Base-by-base conservation (phyloP, 2,329 filamentous ascomycete species). In the Gaeumannomyces sp. region DNA sequence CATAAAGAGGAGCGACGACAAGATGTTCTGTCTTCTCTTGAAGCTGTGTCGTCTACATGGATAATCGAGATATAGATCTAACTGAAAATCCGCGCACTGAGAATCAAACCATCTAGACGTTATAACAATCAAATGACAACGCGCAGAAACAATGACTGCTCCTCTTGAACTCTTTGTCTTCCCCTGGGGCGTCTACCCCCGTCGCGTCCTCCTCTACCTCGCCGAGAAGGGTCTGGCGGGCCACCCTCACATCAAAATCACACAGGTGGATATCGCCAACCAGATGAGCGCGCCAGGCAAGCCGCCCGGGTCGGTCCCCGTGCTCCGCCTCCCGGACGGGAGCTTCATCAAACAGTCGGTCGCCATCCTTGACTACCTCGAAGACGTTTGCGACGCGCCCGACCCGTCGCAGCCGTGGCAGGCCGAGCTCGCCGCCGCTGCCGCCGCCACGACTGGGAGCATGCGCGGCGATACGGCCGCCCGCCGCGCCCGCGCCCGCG, bases 301-400 rank as follows among this genome's bases (percentile, higher is more conserved):
- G 45, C 45, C 45, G 45, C 45, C 45, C 19, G 45, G 45, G 16
- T 53, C 45, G 3, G 45, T 53, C 7, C 45, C 45, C 19, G 8
- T 53, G 45, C 45, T 53, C 45, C 45, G 45, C 45, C 45, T 53
- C 7, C 45, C 45, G 22, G 45, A 53, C 45, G 45, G 45, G 45
- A 53, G 3, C 45, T 53, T n/a, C 22, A n/a, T 53, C 45, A 53
- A 35, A 22, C 59, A 60, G 31, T 60, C 59, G 29, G 35, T 60
- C 29, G 59, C 59, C 29, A 60, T 60, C 59, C 59, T 60, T 10
- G 25, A 60, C 29, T 60, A 60, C 59, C 29, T 60, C 59, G 59
- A 60, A 19, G 59, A 60, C 19, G 28, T 60, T 10, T 60, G 59
- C 31, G 29, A n/a, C 16, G 14, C 59, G 14, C 45, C 45, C 4